Evolutionary conservation across 768 basidiomycete genomes (phyloP).

Genomic region (Calocera viscosa): DNA sequence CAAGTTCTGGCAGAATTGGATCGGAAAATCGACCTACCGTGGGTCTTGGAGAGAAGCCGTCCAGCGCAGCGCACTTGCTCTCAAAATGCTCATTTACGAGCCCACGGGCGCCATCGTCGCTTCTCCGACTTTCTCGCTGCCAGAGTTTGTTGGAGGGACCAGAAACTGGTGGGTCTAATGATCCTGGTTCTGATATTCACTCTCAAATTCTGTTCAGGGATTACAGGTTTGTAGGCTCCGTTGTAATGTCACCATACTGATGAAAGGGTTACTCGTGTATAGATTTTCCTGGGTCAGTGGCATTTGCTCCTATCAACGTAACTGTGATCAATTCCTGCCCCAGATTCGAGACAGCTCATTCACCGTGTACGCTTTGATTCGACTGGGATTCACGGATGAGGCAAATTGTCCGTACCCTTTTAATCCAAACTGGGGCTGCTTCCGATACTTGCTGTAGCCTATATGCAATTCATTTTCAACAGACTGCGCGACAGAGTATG

Average conservation of each 20-base stretch:
- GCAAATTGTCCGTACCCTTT: conserved; percentile 47
- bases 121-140: conserved; percentile 87
- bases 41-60: conserved; percentile 96
- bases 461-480: conserved; percentile 83
- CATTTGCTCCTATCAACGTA: not conserved
- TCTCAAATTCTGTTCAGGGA: conserved; percentile 34
- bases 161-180: conserved; percentile 57
- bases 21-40: conserved; percentile 73
- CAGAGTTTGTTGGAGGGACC: conserved; percentile 80
- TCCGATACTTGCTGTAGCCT: conserved; percentile 37
- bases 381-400: conserved; percentile 88
- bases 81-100: conserved; percentile 87
- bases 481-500: conserved; percentile 52
- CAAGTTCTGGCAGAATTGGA: conserved; percentile 79
- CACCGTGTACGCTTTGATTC: conserved; percentile 84
- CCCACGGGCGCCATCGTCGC: conserved; percentile 92
- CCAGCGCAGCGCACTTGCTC: conserved; percentile 78
- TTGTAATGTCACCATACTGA: not conserved
- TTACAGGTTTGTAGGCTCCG: conserved; percentile 36
- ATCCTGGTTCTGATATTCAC: conserved; percentile 12
- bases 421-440: conserved; percentile 7
- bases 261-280: conserved; percentile 1
- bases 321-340: conserved; percentile 17
- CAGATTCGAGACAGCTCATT: conserved; percentile 88
- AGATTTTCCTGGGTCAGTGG: conserved; percentile 52